phyloP scores from a whole-genome alignment of 208 protist species.

The Acanthamoeba healyi region DNA sequence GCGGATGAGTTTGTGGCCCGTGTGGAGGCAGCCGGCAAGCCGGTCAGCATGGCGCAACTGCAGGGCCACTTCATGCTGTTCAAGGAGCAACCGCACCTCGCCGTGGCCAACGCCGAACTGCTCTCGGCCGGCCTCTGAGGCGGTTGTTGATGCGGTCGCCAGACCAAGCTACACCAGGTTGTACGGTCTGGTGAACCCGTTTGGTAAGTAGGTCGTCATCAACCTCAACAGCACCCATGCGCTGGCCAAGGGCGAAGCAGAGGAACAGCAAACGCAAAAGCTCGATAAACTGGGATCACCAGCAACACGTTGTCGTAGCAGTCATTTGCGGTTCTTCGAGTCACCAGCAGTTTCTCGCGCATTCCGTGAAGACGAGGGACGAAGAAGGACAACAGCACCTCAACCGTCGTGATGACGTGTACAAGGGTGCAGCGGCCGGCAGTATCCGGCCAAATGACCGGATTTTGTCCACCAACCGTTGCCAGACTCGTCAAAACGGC shows the following conservation, averaged over 20 bases:
- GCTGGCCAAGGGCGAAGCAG: background rate
- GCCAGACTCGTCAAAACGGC: background rate
- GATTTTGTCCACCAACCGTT: background rate
- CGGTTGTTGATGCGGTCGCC: no score
- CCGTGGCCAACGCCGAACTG: slow-evolving; percentile 82
- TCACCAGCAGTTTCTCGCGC: background rate
- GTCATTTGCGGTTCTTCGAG: background rate
- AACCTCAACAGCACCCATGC: background rate
- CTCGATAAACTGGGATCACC: background rate
- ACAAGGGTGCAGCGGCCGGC: background rate
- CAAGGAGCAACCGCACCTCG: slow-evolving; percentile 89
- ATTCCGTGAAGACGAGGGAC: background rate
- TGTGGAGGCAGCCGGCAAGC: slow-evolving; percentile 80
- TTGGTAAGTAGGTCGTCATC: background rate
- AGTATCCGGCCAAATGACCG: background rate
- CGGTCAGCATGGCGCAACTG: slow-evolving; percentile 93
- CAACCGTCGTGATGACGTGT: background rate
- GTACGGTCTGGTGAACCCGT: no score
- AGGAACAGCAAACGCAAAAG: background rate
- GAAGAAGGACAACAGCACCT: background rate
- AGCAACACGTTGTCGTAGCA: no score
- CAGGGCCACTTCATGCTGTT: slow-evolving; percentile 96
- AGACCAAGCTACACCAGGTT: no score
- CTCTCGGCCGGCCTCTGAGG: slow-evolving; percentile 26
- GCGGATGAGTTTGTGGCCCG: slow-evolving; percentile 42